phyloP scores from a whole-genome alignment of 2,329 filamentous ascomycete species.

The Huntiella moniliformis region DNA sequence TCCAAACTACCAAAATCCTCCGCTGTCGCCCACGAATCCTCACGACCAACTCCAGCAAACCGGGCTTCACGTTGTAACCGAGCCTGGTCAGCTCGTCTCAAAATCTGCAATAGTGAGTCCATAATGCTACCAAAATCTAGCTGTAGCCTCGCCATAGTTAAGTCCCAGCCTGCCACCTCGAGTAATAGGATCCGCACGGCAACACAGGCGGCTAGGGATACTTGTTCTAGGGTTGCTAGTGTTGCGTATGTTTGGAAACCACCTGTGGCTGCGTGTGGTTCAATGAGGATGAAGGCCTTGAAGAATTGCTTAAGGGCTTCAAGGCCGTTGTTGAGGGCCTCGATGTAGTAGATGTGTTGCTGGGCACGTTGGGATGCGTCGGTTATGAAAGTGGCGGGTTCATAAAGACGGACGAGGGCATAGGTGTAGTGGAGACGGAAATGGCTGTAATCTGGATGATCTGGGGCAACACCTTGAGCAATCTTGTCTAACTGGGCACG shows the following conservation, averaged over 20 bases:
- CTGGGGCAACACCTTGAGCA: constrained; percentile 6
- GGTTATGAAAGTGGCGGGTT: constrained; percentile 21
- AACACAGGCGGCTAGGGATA: constrained; percentile 9
- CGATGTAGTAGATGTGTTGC: constrained; percentile 16
- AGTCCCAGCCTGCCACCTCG: constrained; percentile 13
- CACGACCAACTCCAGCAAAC: constrained; percentile 9
- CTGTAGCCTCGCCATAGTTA: constrained; percentile 8
- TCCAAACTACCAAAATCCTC: constrained; percentile 12
- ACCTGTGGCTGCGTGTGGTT: constrained; percentile 13
- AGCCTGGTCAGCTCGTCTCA: constrained; percentile 9
- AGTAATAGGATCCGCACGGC: constrained; percentile 12
- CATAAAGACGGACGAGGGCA: constrained; percentile 21
- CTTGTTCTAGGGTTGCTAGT: constrained; percentile 10
- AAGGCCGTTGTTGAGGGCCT: constrained; percentile 21
- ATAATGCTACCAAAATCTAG: constrained; percentile 11
- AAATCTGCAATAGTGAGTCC: constrained; percentile 10
- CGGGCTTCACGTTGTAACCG: constrained; percentile 9
- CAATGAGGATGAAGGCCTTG: constrained; percentile 17
- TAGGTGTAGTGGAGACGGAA: constrained; percentile 20
- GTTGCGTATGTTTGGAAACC: constrained; percentile 11
- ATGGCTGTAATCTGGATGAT: constrained; percentile 10
- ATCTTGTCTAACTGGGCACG: constrained; percentile 10
- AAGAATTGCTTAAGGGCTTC: constrained; percentile 20
- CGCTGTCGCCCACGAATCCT: constrained; percentile 4
- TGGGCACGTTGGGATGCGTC: constrained; percentile 15